A percentile compares a stretch with the other conserved stretches of the same genome.
Evolutionary conservation across 179 eudicot genomes (phyloP).

Genomic region (Pouteria campechiana): DNA sequence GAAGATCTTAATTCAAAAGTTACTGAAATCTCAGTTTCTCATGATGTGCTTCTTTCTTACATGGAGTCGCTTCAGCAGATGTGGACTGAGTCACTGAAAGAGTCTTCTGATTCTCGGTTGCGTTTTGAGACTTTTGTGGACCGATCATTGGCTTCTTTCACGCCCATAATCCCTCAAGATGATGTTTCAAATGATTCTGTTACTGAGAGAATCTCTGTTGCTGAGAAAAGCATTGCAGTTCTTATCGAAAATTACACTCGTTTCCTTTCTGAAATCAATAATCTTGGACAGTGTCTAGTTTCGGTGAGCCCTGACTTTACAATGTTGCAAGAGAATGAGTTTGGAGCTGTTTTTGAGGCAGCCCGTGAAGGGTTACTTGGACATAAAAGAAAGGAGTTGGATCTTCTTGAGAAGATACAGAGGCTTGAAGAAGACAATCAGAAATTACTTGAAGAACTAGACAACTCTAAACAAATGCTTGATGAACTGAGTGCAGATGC

Average conservation of each 20-base stretch:
- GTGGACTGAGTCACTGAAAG: constrained; percentile 13
- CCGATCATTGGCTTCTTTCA: constrained; percentile 52
- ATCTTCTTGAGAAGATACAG: constrained; percentile 36
- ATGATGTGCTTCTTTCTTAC: constrained; percentile 30
- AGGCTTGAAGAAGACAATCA: constrained; percentile 44
- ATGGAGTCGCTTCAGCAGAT: constrained; percentile 23
- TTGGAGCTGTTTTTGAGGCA: constrained; percentile 34
- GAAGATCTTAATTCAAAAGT: constrained; percentile 48
- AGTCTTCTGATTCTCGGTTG: constrained; percentile 25
- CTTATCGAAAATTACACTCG: constrained; percentile 62
- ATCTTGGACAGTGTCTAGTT: constrained; percentile 49
- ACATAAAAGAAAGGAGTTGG: constrained; percentile 43
- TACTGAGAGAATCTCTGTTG: constrained; percentile 40
- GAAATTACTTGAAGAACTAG: constrained; percentile 50
- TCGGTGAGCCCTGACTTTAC: constrained; percentile 49
- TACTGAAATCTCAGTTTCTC: constrained; percentile 43
- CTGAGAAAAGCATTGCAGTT: constrained; percentile 45
- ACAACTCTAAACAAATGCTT: constrained; percentile 22
- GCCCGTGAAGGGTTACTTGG: constrained; percentile 51
- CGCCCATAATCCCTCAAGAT: constrained; percentile 39
- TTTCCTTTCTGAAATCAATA: constrained; percentile 64
- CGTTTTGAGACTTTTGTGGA: constrained; percentile 42
- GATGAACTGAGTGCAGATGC: constrained; percentile 45
- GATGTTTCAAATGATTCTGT: constrained; percentile 40
- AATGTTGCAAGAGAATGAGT: constrained; percentile 47